Base-by-base conservation (phyloP, 2,329 filamentous ascomycete genomes). In the Aspergillus pseudoterreus region DNA sequence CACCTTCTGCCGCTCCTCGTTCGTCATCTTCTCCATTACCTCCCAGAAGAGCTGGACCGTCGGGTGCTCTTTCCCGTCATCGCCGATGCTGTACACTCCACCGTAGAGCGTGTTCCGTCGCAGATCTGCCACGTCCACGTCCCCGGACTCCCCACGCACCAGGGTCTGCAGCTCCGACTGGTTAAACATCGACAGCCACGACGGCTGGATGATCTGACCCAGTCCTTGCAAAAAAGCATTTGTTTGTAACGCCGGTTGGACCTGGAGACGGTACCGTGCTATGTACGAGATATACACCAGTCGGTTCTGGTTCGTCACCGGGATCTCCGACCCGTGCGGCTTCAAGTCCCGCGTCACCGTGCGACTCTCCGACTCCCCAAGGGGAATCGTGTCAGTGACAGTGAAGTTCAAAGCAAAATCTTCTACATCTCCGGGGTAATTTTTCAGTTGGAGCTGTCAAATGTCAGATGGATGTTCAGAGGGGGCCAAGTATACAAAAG, bases 131-230 rank as follows among this genome's bases (percentile, higher is more conserved):
- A 99, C 81, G 63, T 96, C 87, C 52, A 99, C 95, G 55, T 89
- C 85, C 9, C 86, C 86, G 24, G 85, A 86, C 61, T 95, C 91
- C 41, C 94, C 94, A 48, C 91, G 90, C 14, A 99, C 88, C 5
- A 99, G 84, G 1, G 90, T 94, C 72, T 97, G 94, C 4, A 99
- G 81, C 69, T 99, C 94, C 3, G 84, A 84, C 69, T 96, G 92
- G 70, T 99, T 99, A 78, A 99, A 99, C 94, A 99, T 97, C 63
- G 87, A 91, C 4, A 99, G 81, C 94, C 94, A 99, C 3, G 84
- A 83, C 0, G 92, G 92, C 52, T 92, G 87, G 58, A 99, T 94
- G 65, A 99, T 95, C 57, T 86, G 80, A 19, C 88, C 84, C 1
- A 99, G 82, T 0, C 94, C 94, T 50, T 84, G 84, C 6, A 99